Conservation (phyloP, 2,329 filamentous ascomycete genomes). For the Macroventuria anomochaeta region DNA sequence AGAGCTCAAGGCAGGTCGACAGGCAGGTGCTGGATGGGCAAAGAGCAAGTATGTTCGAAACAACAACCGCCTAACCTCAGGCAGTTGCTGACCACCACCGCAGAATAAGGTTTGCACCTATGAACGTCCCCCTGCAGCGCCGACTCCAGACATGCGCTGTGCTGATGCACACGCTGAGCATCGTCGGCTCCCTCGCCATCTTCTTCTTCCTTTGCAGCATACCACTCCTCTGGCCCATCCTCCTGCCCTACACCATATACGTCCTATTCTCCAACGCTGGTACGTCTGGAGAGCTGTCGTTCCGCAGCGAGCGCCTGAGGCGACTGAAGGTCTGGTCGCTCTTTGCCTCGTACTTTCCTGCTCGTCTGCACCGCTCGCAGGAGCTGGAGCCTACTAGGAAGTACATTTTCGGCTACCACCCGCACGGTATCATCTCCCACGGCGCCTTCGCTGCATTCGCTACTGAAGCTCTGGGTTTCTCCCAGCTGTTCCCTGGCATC, state of each 20-base stretch:
- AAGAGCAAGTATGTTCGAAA: conserved; percentile 51
- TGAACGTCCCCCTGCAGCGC: conserved; percentile 66
- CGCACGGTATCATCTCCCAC: conserved; percentile 95
- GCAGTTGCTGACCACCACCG: not conserved
- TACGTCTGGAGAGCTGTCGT: conserved; percentile 74
- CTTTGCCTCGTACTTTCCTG: conserved; percentile 92
- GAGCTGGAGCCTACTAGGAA: conserved; percentile 81
- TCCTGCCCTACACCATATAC: conserved; percentile 81
- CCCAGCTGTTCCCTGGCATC: conserved; percentile 88
- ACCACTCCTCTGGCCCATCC: conserved; percentile 85
- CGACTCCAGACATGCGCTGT: conserved; percentile 59
- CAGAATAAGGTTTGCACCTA: conserved; percentile 86
- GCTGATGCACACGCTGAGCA: conserved; percentile 58
- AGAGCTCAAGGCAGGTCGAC: conserved; percentile 59
- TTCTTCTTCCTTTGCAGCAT: conserved; percentile 94
- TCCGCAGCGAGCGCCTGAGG: conserved; percentile 77
- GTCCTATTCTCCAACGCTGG: conserved; percentile 80
- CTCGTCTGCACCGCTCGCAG: conserved; percentile 82
- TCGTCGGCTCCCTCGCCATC: conserved; percentile 64
- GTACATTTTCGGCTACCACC: conserved; percentile 97
- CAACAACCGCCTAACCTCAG: not conserved
- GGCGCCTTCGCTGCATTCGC: conserved; percentile 93
- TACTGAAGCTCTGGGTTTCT: conserved; percentile 88
- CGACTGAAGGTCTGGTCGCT: conserved; percentile 80
- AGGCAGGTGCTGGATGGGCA: conserved; percentile 62